Evolutionary conservation across 805 yeast species (phyloP).

Genomic region (Yarrowia deformans): DNA sequence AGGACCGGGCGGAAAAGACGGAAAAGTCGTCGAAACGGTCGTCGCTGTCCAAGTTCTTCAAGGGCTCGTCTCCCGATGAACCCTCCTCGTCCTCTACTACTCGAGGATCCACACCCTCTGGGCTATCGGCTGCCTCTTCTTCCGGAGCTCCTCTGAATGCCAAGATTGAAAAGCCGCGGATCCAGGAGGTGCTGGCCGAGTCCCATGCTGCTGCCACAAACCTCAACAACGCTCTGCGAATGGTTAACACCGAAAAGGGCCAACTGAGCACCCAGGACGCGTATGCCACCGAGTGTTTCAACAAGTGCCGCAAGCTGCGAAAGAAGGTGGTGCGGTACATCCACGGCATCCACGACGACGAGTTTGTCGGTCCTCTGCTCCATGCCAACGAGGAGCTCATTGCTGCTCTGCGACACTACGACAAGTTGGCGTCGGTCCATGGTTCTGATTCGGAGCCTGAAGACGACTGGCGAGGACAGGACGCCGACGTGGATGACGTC

Average conservation of each 20-base stretch:
- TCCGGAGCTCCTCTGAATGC: conserved; percentile 9
- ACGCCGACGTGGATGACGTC: conserved; percentile 47
- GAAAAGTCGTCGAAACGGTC: conserved; percentile 19
- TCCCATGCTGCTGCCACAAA: conserved; percentile 77
- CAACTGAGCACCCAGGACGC: conserved; percentile 69
- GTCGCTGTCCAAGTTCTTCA: conserved; percentile 24
- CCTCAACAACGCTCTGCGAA: conserved; percentile 63
- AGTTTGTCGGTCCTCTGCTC: conserved; percentile 83
- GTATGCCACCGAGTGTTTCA: conserved; percentile 69
- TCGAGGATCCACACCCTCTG: conserved; percentile 16
- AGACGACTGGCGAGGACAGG: conserved; percentile 44
- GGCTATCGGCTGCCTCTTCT: conserved; percentile 4
- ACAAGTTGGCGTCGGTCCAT: conserved; percentile 58
- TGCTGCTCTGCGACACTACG: conserved; percentile 70
- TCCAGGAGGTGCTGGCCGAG: conserved; percentile 71
- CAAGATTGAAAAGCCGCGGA: conserved; percentile 73
- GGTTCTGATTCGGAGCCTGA: conserved; percentile 56
- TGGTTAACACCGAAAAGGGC: conserved; percentile 52
- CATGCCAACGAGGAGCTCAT: conserved; percentile 92
- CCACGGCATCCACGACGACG: conserved; percentile 85
- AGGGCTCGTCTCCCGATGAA: conserved; percentile 7
- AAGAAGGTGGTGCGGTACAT: conserved; percentile 80
- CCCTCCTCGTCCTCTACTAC: neutral
- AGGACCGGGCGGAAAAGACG: conserved; percentile 8
- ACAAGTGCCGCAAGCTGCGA: conserved; percentile 75